These are phyloP conservation scores for Ogataea saltuana DNA, from an alignment of 805 yeast species.

Conservation along the genomic window DNA sequence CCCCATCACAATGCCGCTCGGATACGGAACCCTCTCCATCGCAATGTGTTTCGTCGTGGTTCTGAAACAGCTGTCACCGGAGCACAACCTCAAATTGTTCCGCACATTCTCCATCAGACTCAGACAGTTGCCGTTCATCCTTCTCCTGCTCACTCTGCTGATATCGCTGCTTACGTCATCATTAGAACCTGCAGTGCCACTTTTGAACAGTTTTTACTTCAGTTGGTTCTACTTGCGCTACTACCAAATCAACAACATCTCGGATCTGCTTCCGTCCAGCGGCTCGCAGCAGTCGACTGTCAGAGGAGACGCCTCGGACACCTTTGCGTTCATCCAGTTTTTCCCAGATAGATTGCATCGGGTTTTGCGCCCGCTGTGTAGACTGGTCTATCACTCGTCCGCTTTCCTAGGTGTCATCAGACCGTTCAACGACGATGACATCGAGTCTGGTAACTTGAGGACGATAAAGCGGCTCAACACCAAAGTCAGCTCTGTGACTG, in stretches of 20 bases:
- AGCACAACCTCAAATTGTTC: constrained; percentile 51
- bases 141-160: constrained; percentile 32
- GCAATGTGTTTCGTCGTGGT: constrained; percentile 57
- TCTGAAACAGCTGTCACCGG: constrained; percentile 58
- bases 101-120: constrained; percentile 46
- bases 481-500: constrained; percentile 20
- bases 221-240: constrained; percentile 82
- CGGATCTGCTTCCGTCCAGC: constrained; percentile 31
- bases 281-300: constrained; percentile 34
- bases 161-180: constrained; percentile 31
- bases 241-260: constrained; percentile 51
- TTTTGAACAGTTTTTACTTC: constrained; percentile 57
- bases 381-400: constrained; percentile 40
- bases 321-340: constrained; percentile 78
- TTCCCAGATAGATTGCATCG: constrained; percentile 70
- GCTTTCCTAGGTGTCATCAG: constrained; percentile 49
- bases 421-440: constrained; percentile 66
- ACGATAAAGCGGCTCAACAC: constrained; percentile 59
- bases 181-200: constrained; percentile 56
- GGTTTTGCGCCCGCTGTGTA: constrained; percentile 51
- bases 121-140: constrained; percentile 60
- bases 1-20: constrained; percentile 46
- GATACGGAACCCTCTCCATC: constrained; percentile 51
- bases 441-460: constrained; percentile 73
- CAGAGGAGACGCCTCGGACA: constrained; percentile 87